A percentile compares a stretch with the other conserved stretches of the same genome.
These are phyloP conservation scores for Sicyos baderoa DNA, from an alignment of 306 rosid species.

Conservation along the genomic window DNA sequence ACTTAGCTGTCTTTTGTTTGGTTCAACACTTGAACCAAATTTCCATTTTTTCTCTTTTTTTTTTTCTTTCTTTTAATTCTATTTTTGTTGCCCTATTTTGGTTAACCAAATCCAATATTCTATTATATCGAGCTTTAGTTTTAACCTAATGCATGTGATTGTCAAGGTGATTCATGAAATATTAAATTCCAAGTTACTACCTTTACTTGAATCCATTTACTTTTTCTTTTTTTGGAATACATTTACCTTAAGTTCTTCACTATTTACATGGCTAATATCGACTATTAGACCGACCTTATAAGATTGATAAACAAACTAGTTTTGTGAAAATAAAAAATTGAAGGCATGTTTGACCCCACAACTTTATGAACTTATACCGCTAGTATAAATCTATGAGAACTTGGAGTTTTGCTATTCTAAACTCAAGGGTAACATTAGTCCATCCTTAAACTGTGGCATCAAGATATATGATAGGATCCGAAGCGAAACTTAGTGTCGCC, in stretches of 20 bases:
- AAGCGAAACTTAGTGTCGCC: too few species aligned
- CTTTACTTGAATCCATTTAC: not conserved
- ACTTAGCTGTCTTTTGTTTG: slow-evolving; percentile 4
- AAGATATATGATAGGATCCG: too few species aligned
- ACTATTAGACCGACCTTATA: not conserved
- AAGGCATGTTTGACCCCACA: not conserved
- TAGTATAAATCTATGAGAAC: not conserved
- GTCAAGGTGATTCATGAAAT: not conserved
- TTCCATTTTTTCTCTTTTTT: not conserved
- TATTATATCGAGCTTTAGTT: not conserved
- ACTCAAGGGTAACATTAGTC: too few species aligned
- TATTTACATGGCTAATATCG: too few species aligned
- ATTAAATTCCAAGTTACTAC: not conserved
- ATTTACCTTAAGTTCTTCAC: too few species aligned
- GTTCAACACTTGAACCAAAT: not conserved
- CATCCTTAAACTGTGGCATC: too few species aligned
- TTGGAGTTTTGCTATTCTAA: too few species aligned
- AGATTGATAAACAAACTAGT: not conserved
- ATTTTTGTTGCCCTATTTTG: too few species aligned
- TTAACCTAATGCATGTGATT: not conserved
- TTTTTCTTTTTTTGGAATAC: too few species aligned
- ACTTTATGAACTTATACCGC: not conserved
- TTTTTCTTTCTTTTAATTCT: not conserved
- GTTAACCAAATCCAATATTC: too few species aligned
- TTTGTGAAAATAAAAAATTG: not conserved